Percentiles rank a stretch among this genome's conserved stretches.
Evolutionary conservation across 371 early-diverging fungal genomes (phyloP).

Genomic region (Circinella umbellata): DNA sequence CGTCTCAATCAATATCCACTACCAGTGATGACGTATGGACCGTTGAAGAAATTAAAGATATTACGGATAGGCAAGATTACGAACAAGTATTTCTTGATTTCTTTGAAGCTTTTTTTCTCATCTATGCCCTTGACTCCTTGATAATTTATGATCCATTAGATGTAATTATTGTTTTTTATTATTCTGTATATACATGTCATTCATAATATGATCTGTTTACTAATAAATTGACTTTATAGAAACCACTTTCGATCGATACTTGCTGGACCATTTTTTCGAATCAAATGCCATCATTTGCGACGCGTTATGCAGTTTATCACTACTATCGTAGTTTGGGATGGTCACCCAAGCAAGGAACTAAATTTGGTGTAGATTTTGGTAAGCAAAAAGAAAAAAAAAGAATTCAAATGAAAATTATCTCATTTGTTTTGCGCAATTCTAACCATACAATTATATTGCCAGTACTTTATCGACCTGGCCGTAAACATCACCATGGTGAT

Average conservation of each 20-base stretch:
- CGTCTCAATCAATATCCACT: too few relatives aligned
- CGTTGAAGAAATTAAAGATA: constrained; percentile 15
- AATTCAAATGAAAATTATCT: constrained; percentile 12
- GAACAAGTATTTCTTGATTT: constrained; percentile 65
- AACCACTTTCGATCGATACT: constrained; percentile 22
- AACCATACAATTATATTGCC: too few relatives aligned
- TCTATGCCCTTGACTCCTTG: constrained; percentile 59
- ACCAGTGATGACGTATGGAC: constrained; percentile 2
- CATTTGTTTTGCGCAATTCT: too few relatives aligned
- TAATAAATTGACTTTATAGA: background rate
- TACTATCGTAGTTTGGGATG: constrained; percentile 82
- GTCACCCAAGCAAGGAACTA: constrained; percentile 81
- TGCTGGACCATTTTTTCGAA: constrained; percentile 18
- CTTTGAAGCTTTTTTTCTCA: constrained; percentile 73
- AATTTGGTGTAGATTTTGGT: constrained; percentile 86
- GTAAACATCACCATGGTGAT: constrained; percentile 34
- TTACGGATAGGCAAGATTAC: constrained; percentile 31
- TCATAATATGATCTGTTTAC: background rate
- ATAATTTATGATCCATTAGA: constrained; percentile 38
- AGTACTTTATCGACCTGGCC: constrained; percentile 37
- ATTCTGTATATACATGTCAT: background rate
- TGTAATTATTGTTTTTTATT: constrained; percentile 19
- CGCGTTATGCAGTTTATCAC: constrained; percentile 80
- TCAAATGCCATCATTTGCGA: constrained; percentile 50
- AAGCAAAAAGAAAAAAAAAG: constrained; percentile 9